phyloP scores from a whole-genome alignment of 2,329 filamentous ascomycete species.

The Triangularia verruculosa region DNA sequence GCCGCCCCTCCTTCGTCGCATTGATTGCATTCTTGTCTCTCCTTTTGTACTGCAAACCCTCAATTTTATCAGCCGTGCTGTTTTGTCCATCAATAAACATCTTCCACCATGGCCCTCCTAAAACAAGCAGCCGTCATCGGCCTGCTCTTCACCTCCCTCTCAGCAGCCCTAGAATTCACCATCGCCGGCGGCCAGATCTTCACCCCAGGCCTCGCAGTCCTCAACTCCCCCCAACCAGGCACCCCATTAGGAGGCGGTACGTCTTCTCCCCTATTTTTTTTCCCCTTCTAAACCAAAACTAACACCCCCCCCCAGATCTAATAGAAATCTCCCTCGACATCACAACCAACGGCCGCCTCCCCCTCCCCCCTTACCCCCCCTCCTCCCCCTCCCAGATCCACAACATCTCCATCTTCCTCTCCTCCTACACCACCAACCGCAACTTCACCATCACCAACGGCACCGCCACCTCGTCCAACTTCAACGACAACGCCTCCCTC shows the following conservation, averaged over 20 bases:
- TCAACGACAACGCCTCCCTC: constrained; percentile 38
- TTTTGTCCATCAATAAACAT: constrained; percentile 6
- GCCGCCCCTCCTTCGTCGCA: neutral
- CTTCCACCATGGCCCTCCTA: neutral
- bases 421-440: constrained; percentile 57
- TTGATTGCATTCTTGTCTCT: neutral
- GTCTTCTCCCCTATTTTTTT: constrained; percentile 27
- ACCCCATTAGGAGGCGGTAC: constrained; percentile 62
- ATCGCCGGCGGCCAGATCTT: constrained; percentile 64
- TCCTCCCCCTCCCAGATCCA: constrained; percentile 56
- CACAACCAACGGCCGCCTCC: constrained; percentile 61
- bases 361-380: constrained; percentile 54
- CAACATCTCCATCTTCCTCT: constrained; percentile 66
- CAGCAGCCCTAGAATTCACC: constrained; percentile 46
- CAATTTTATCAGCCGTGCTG: constrained; percentile 3
- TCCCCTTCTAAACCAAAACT: neutral
- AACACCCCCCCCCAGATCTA: constrained; percentile 37
- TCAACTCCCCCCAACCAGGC: constrained; percentile 63
- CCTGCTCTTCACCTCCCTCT: neutral
- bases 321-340: constrained; percentile 67
- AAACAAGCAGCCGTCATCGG: neutral
- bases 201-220: constrained; percentile 64
- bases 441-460: constrained; percentile 66
- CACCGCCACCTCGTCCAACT: constrained; percentile 46
- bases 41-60: neutral